phyloP scores from a whole-genome alignment of 2,329 filamentous ascomycete genomes.

The Aspergillus sp. region DNA sequence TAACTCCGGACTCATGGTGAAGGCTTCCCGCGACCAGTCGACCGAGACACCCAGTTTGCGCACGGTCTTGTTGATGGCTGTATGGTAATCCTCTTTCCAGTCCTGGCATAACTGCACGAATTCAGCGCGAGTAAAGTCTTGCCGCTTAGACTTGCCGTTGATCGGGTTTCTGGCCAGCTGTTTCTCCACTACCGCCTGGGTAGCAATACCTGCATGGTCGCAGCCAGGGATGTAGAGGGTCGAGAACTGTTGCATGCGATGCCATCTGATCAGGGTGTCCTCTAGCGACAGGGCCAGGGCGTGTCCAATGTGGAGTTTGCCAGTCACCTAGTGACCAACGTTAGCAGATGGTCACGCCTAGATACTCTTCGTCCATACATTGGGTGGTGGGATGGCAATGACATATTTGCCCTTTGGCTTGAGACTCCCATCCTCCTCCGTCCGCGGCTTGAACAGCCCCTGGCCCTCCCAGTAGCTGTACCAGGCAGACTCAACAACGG shows the following conservation, averaged over 20 bases:
- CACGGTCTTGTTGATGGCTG: constrained; percentile 81
- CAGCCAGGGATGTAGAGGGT: constrained; percentile 87
- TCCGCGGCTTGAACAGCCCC: constrained; percentile 87
- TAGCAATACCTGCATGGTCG: constrained; percentile 95
- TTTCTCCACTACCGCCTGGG: constrained; percentile 95
- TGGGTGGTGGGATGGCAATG: constrained; percentile 90
- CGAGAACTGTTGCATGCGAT: constrained; percentile 85
- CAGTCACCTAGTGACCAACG: constrained; percentile 58
- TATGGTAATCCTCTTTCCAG: constrained; percentile 94
- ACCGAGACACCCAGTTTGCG: constrained; percentile 84
- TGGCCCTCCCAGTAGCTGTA: constrained; percentile 97
- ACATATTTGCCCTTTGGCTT: constrained; percentile 84
- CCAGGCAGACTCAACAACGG: constrained; percentile 89
- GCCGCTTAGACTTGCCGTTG: too few species aligned
- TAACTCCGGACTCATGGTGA: constrained; percentile 89
- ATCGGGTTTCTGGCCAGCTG: constrained; percentile 69
- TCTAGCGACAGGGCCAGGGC: constrained; percentile 83
- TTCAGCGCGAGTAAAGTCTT: constrained; percentile 75
- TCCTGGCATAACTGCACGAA: constrained; percentile 83
- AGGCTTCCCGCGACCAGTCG: constrained; percentile 91
- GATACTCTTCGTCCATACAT: constrained; percentile 47
- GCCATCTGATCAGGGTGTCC: constrained; percentile 84
- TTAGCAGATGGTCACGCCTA: too few species aligned
- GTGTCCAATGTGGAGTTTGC: constrained; percentile 88
- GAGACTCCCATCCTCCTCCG: constrained; percentile 71